These are phyloP conservation scores for Talaromyces sp. DNA, from an alignment of 2,329 filamentous ascomycete genomes.

Conservation along the genomic window DNA sequence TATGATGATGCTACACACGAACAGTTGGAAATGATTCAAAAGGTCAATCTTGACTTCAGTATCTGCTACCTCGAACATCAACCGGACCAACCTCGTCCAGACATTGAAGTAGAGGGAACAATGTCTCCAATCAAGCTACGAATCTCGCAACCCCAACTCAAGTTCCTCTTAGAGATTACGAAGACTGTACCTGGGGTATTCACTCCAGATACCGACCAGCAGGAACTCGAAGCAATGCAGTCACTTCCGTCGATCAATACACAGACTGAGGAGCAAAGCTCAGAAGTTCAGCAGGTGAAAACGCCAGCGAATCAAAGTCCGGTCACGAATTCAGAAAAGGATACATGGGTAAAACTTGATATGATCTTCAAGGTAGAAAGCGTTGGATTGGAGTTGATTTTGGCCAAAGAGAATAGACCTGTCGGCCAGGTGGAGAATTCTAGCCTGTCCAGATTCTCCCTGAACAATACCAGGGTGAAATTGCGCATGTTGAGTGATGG, in stretches of 20 bases:
- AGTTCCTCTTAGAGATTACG: conserved; percentile 81
- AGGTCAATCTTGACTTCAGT: conserved; percentile 89
- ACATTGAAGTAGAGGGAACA: conserved; percentile 82
- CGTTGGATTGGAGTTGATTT: conserved; percentile 80
- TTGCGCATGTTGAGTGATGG: conserved; percentile 88
- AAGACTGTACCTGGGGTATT: conserved; percentile 85
- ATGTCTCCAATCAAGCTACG: conserved; percentile 92
- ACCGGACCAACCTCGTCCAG: conserved; percentile 69
- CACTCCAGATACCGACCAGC: conserved; percentile 64
- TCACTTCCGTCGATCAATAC: conserved; percentile 59
- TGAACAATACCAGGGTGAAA: conserved; percentile 89
- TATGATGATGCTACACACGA: conserved; percentile 68
- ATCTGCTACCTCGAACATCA: conserved; percentile 88
- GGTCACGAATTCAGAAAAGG: conserved; percentile 62
- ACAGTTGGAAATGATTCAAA: conserved; percentile 93
- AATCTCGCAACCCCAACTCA: conserved; percentile 85
- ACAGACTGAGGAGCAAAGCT: conserved; percentile 45
- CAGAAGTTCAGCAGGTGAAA: conserved; percentile 10
- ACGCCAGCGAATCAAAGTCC: conserved; percentile 56
- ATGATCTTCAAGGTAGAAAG: conserved; percentile 84
- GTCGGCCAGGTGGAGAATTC: conserved; percentile 72
- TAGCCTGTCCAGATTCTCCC: conserved; percentile 86
- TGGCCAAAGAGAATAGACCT: conserved; percentile 68
- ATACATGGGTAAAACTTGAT: conserved; percentile 89
- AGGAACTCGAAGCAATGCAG: conserved; percentile 67